Evolutionary conservation across 1,284 basidiomycete species (phyloP).

Genomic region (Ustilago sp.): DNA sequence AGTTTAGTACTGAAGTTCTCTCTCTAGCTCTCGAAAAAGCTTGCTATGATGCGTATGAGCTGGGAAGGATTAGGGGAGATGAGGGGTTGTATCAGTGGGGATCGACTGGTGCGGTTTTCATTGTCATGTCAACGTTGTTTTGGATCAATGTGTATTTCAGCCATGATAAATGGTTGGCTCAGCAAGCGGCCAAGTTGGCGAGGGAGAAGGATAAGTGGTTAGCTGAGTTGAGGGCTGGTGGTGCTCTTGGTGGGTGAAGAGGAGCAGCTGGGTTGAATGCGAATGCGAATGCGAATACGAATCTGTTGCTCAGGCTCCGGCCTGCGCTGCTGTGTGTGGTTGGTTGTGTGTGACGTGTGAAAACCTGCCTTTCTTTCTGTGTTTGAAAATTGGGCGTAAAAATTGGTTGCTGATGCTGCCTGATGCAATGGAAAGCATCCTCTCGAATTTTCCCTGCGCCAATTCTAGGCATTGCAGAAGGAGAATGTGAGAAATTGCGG

Average conservation of each 20-base stretch:
- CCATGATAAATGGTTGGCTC: conserved; percentile 44
- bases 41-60: conserved; percentile 41
- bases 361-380: conserved; percentile 8
- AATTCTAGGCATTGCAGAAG: background rate
- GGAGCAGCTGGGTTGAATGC: conserved; percentile 8
- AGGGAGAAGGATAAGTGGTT: conserved; percentile 44
- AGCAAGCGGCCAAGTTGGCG: conserved; percentile 36
- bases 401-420: background rate
- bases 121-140: conserved; percentile 44
- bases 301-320: conserved; percentile 17
- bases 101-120: conserved; percentile 30
- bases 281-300: conserved; percentile 14
- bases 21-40: conserved; percentile 44
- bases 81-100: conserved; percentile 59
- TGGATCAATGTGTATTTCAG: conserved; percentile 48
- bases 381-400: conserved; percentile 19
- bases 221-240: conserved; percentile 16
- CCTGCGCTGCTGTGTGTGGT: conserved; percentile 6
- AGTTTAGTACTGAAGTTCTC: conserved; percentile 51
- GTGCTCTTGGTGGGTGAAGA: background rate
- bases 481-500: conserved; percentile 16
- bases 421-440: conserved; percentile 24
- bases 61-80: conserved; percentile 45
- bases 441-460: background rate
- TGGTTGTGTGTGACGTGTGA: background rate